These are phyloP conservation scores for Glaciozyma antarctica DNA, from an alignment of 768 basidiomycete genomes.

Conservation along the genomic window DNA sequence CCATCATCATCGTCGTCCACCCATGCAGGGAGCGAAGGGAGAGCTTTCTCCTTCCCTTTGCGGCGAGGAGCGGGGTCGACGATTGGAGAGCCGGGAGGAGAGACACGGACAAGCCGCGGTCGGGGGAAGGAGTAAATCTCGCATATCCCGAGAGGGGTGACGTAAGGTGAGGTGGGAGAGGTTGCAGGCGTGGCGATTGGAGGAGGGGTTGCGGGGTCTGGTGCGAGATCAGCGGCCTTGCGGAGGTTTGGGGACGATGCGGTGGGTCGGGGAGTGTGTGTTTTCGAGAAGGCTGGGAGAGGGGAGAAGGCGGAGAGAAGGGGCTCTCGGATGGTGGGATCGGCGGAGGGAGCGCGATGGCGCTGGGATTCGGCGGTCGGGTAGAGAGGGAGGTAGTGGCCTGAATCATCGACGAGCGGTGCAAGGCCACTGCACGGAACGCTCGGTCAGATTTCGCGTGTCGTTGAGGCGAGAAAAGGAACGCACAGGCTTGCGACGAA, in stretches of 20 bases:
- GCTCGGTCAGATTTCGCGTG: neutral
- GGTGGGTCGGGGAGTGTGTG: neutral
- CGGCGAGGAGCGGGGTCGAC: neutral
- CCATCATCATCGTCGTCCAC: constrained; percentile 3
- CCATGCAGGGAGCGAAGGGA: no score
- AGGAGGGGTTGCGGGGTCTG: neutral
- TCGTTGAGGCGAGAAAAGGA: neutral
- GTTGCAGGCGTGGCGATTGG: neutral
- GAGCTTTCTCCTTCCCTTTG: neutral
- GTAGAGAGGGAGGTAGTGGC: neutral
- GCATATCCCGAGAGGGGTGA: neutral
- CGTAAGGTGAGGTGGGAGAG: neutral
- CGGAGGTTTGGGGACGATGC: neutral
- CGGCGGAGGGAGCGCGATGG: neutral
- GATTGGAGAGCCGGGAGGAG: neutral
- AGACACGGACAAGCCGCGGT: neutral
- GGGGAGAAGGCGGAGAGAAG: neutral
- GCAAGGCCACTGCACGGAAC: neutral
- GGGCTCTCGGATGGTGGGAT: no score
- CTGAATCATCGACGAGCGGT: neutral
- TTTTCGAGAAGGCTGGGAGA: neutral
- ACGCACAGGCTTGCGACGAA: constrained; percentile 2
- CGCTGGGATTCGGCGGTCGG: neutral
- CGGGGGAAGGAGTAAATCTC: constrained; percentile 2
- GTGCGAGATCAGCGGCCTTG: neutral